Base-by-base conservation (phyloP, 306 rosid genomes). In the Fragaria ananassa region DNA sequence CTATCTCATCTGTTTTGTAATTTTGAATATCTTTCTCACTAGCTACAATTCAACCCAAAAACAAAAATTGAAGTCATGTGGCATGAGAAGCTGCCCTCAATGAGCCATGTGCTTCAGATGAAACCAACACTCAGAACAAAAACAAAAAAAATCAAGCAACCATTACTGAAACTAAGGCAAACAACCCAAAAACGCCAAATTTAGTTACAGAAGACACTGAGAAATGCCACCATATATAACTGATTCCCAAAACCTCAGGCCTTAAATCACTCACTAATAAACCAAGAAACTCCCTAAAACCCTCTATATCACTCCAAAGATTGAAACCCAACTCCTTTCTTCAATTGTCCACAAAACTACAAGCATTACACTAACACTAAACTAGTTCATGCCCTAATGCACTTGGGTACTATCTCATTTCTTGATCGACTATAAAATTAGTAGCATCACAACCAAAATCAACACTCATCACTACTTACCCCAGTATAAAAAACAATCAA, bases 391-490 rank as follows among this genome's bases (percentile, higher is more conserved):
- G 19, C 61, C 21, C 27, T 19, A 19, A 54, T 54, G 25, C 1
- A 54, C 27, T n/a, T 8, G 27, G 27, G 61, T 54, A 19, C 61
- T 9, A 54, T 54, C 58, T 53, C 25, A 53, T 53, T 53, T 53
- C 25, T 18, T 1, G 23, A 53, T 53, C 5, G 3, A 53, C 23
- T 53, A 18, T 56, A n/a, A 56, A 56, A n/a, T 19, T 11, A 1
- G 39, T 12, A 54, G 65, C 73, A 93, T 87, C 79, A 91, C 97
- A 74, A 74, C 25, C 23, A 37, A 29, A 70, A 47, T 47, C 74
- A 29, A 47, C 58, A 70, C 19, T 49, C 39, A 39, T 68, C 57
- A 51, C 57, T 5, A 51, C 15, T 15, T 58, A 10, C 0, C 10
- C 34, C 4, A 10, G 15, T 10, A 1, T 23, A 10, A 58, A 58